A percentile compares a stretch with the other conserved stretches of the same genome.
These are phyloP conservation scores for Aspergillus sojae DNA, from an alignment of 2,329 filamentous ascomycete genomes.

Conservation along the genomic window DNA sequence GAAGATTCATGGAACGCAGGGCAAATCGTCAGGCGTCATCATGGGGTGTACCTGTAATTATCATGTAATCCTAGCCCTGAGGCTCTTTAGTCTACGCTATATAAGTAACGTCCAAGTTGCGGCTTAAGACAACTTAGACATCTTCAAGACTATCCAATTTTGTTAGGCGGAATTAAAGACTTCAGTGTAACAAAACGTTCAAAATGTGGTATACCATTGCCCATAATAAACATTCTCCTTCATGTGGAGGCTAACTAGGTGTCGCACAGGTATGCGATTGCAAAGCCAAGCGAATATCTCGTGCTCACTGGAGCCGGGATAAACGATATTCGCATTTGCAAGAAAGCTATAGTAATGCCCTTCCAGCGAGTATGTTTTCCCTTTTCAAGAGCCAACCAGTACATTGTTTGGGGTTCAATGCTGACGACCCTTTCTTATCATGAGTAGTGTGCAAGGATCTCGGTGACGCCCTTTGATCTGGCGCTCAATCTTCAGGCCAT, in stretches of 20 bases:
- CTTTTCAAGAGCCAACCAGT: not conserved
- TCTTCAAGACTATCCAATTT: not conserved
- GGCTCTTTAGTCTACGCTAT: not conserved
- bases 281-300: slow-evolving; percentile 80
- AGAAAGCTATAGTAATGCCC: slow-evolving; percentile 72
- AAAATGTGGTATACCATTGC: slow-evolving; percentile 20
- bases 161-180: not conserved
- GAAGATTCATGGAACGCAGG: not conserved
- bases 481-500: slow-evolving; percentile 81
- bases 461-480: slow-evolving; percentile 67
- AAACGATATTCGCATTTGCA: slow-evolving; percentile 73
- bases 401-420: not conserved
- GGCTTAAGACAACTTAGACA: not conserved
- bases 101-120: not conserved
- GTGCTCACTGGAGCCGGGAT: slow-evolving; percentile 82
- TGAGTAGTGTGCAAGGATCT: slow-evolving; percentile 38
- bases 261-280: slow-evolving; percentile 64
- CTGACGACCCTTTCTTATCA: not conserved
- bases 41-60: not conserved
- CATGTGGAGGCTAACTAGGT: not conserved
- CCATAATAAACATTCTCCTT: not conserved
- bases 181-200: not conserved
- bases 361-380: slow-evolving; percentile 59
- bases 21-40: not conserved
- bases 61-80: not conserved